A percentile compares a stretch with the other conserved stretches of the same genome.
phyloP scores from a whole-genome alignment of 2,329 filamentous ascomycete species.

The Whalleya microplaca region DNA sequence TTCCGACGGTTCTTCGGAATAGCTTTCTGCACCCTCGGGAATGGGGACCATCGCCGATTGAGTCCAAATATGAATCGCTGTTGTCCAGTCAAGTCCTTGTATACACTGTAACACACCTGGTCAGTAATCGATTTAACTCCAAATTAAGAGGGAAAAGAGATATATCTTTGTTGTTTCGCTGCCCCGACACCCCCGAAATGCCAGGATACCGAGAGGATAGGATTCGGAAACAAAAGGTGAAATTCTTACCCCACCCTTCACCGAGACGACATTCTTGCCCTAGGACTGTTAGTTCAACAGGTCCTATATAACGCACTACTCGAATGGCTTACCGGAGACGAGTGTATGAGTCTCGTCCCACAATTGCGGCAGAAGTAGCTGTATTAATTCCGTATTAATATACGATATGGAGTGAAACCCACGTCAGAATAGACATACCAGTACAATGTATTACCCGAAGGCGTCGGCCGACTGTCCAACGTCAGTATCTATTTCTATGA shows the following conservation, averaged over 20 bases:
- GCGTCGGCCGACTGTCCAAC: constrained; percentile 55
- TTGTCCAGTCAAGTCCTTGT: constrained; percentile 62
- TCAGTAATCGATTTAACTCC: constrained; percentile 1
- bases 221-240: background rate
- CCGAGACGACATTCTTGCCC: constrained; percentile 63
- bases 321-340: constrained; percentile 51
- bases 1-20: constrained; percentile 54
- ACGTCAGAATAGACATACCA: constrained; percentile 48
- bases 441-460: constrained; percentile 59
- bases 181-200: too few relatives aligned
- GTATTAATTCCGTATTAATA: background rate
- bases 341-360: constrained; percentile 68
- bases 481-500: background rate
- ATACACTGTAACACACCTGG: constrained; percentile 48
- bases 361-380: constrained; percentile 70
- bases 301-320: background rate
- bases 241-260: constrained; percentile 60
- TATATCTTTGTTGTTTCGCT: too few relatives aligned
- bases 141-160: background rate
- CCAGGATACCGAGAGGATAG: too few relatives aligned
- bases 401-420: background rate
- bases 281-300: constrained; percentile 27
- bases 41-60: constrained; percentile 70
- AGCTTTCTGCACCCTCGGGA: constrained; percentile 63
- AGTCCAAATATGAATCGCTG: constrained; percentile 70